phyloP scores from a whole-genome alignment of 1,284 basidiomycete species.

The Moesziomyces globuligerus region DNA sequence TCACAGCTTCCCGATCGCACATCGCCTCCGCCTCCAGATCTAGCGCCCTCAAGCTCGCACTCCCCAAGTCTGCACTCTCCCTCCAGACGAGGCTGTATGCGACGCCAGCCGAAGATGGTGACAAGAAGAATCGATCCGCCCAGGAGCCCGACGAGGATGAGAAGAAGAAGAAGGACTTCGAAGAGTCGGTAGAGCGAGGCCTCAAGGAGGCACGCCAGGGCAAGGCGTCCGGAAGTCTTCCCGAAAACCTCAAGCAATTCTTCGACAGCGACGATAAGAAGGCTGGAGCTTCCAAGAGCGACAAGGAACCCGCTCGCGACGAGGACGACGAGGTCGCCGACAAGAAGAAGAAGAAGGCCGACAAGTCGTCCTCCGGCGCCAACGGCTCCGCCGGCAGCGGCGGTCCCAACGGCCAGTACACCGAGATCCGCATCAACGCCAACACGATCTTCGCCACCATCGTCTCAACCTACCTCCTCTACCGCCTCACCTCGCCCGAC shows the following conservation, averaged over 20 bases:
- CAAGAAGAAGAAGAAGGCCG: slow-evolving; percentile 35
- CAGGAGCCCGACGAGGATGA: slow-evolving; percentile 35
- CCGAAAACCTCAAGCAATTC: slow-evolving; percentile 58
- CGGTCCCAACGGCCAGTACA: slow-evolving; percentile 40
- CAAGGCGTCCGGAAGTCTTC: slow-evolving; percentile 42
- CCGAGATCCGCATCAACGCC: slow-evolving; percentile 61
- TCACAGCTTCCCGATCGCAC: slow-evolving; percentile 23
- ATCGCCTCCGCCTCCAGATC: slow-evolving; percentile 16
- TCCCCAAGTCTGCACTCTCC: slow-evolving; percentile 5
- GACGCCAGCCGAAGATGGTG: slow-evolving; percentile 42
- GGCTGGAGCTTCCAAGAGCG: slow-evolving; percentile 23
- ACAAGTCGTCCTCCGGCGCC: slow-evolving; percentile 28
- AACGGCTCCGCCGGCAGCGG: slow-evolving; percentile 29
- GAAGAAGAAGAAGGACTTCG: slow-evolving; percentile 49
- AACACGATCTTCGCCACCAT: slow-evolving; percentile 62
- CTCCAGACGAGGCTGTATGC: slow-evolving; percentile 34
- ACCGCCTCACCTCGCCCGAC: slow-evolving; percentile 73
- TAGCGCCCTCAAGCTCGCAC: slow-evolving; percentile 1
- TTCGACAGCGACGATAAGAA: slow-evolving; percentile 48
- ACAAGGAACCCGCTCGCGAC: slow-evolving; percentile 31
- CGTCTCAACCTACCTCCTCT: slow-evolving; percentile 77
- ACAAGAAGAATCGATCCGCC: slow-evolving; percentile 24
- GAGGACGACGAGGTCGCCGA: slow-evolving; percentile 35
- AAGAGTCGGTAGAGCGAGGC: slow-evolving; percentile 54
- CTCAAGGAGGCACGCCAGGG: slow-evolving; percentile 57